Evolutionary conservation across 2,329 filamentous ascomycete genomes (phyloP), one percentile per base, ranked within the genome.

Genomic region (Penicillium oxalicum): DNA sequence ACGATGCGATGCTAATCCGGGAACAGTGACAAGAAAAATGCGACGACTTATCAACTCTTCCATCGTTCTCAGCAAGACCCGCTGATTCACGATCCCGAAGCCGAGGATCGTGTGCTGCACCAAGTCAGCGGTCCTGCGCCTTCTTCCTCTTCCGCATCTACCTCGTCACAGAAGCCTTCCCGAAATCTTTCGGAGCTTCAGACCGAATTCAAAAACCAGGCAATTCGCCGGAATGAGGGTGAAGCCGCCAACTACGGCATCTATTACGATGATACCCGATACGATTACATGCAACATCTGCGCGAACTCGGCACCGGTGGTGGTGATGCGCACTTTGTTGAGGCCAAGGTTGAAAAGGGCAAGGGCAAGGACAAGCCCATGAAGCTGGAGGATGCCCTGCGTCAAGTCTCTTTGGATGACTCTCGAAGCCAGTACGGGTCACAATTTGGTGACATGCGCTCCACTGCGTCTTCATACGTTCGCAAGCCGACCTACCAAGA

Each of bases 231-330:
- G 48, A 97, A 98, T 68, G 93, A 98, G 71, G 94, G 94, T 61
- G 91, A 98, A 73, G 93, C 94, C 7, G 93, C 94, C 58, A 88
- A 87, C 67, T 83, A 96, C 70, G 93, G 93, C 55, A 82, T 98
- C 56, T 98, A 87, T 76, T 98, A 80, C 69, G 94, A 98, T 70
- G 93, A 98, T 71, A 86, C 88, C 56, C 81, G 88, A 64, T 98
- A 98, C 72, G 93, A 98, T 71, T 98, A 98, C 74, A 98, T 98
- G 93, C 93, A 98, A 70, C 93, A 98, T 71, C 76, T 98, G 78
- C 86, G 90, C 47, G 93, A 97, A 61, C 74, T 98, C n/a, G 84
- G 84, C 49, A 70, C 75, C 38, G 88, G 70, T 5, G 71, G 69
- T 4, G 87, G 87, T 28, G 85, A 90, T 47, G 82, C 86, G 28